These are phyloP conservation scores for Circinella minor DNA, from an alignment of 371 early-diverging fungal species.

Conservation along the genomic window DNA sequence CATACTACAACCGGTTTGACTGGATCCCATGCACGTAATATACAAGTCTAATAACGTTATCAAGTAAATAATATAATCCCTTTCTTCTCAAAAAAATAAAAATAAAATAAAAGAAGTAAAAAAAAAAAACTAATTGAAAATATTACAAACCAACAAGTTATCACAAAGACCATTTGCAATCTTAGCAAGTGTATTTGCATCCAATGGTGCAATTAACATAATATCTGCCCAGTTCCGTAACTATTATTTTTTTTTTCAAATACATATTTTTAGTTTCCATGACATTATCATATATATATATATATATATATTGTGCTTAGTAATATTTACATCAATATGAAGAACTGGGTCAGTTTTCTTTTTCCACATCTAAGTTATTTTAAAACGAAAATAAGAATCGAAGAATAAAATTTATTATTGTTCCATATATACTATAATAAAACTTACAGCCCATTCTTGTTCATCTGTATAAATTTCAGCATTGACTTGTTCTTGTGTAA, in stretches of 20 bases:
- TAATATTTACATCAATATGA: slow-evolving; percentile 82
- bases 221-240: slow-evolving; percentile 96
- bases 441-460: slow-evolving; percentile 85
- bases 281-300: background rate
- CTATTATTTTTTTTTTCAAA: slow-evolving; percentile 30
- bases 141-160: slow-evolving; percentile 76
- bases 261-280: background rate
- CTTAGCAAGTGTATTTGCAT: slow-evolving; percentile 95
- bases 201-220: slow-evolving; percentile 88
- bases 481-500: slow-evolving; percentile 57
- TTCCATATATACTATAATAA: too few relatives aligned
- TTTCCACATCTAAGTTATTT: slow-evolving; percentile 66
- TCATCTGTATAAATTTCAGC: slow-evolving; percentile 73
- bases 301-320: too few relatives aligned
- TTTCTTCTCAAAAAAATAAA: background rate
- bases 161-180: slow-evolving; percentile 93
- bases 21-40: slow-evolving; percentile 91
- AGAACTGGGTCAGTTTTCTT: slow-evolving; percentile 89
- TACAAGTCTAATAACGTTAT: slow-evolving; percentile 74
- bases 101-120: too few relatives aligned
- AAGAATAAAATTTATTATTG: too few relatives aligned
- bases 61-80: background rate
- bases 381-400: too few relatives aligned
- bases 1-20: slow-evolving; percentile 73
- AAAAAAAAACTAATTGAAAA: background rate